These are phyloP conservation scores for Pouteria glomerata DNA, from an alignment of 148 eudicot genomes.

Conservation along the genomic window DNA sequence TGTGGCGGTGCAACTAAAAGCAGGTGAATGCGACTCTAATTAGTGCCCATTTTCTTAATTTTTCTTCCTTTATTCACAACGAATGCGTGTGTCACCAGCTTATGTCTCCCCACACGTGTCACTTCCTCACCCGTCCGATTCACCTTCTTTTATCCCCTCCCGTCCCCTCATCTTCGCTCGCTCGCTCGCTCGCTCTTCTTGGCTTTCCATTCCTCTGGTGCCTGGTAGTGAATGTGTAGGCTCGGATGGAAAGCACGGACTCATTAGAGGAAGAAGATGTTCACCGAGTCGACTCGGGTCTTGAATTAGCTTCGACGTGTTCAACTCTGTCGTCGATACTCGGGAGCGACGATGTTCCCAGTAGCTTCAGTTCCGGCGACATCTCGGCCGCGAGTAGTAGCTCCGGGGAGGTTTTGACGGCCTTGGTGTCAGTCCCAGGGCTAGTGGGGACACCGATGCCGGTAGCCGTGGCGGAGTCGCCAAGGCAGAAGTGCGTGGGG, in stretches of 20 bases:
- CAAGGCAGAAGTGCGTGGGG: constrained; percentile 40
- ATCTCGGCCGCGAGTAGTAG: constrained; percentile 25
- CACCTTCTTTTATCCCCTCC: constrained; percentile 4
- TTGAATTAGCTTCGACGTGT: constrained; percentile 5
- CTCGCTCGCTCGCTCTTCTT: not conserved
- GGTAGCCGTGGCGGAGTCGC: not conserved
- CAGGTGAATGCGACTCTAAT: no score
- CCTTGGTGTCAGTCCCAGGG: constrained; percentile 8
- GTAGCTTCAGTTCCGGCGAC: constrained; percentile 21
- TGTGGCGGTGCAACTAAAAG: constrained; percentile 6
- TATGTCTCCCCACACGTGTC: constrained; percentile 12
- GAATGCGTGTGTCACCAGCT: not conserved
- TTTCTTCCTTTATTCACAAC: no score
- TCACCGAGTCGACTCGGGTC: not conserved
- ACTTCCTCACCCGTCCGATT: constrained; percentile 2
- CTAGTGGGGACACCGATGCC: not conserved
- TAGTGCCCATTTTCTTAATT: no score
- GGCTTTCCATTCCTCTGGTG: not conserved
- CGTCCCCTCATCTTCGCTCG: not conserved
- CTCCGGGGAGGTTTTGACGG: constrained; percentile 37
- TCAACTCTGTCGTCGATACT: constrained; percentile 14
- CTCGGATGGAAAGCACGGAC: not conserved
- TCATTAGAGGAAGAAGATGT: not conserved
- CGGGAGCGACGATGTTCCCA: constrained; percentile 16
- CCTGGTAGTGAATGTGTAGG: not conserved